These are phyloP conservation scores for Diplosphaera chodatii DNA, from an alignment of 139 green algal genomes.

Conservation along the genomic window DNA sequence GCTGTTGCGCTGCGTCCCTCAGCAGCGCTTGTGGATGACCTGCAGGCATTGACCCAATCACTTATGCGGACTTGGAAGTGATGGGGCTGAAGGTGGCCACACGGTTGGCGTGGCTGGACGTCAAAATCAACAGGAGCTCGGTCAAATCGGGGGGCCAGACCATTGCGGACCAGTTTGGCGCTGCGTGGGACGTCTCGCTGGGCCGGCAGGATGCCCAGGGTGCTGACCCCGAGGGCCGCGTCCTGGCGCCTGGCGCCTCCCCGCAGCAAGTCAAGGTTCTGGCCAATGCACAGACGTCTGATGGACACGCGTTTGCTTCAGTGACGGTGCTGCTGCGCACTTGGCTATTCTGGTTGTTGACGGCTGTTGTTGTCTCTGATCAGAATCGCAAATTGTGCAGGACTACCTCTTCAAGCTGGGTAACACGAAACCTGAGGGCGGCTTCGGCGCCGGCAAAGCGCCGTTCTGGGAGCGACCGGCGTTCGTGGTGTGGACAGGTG, in stretches of 20 bases:
- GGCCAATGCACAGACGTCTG: too few species aligned
- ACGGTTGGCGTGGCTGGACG: constrained; percentile 20
- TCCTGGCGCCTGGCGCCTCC: constrained; percentile 30
- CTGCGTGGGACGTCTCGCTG: constrained; percentile 31
- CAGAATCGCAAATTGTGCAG: too few species aligned
- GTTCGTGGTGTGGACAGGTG: constrained; percentile 51
- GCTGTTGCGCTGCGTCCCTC: too few species aligned
- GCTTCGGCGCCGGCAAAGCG: constrained; percentile 46
- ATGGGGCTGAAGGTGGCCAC: constrained; percentile 37
- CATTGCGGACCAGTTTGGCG: constrained; percentile 39
- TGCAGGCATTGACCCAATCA: constrained; percentile 45
- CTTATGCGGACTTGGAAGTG: constrained; percentile 57
- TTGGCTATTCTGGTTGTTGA: too few species aligned
- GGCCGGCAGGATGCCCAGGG: constrained; percentile 50
- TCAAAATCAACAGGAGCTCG: constrained; percentile 27
- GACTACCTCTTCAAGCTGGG: constrained; percentile 34
- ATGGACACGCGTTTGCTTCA: too few species aligned
- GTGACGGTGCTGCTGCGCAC: too few species aligned
- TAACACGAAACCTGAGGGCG: constrained; percentile 14
- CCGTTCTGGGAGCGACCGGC: constrained; percentile 62
- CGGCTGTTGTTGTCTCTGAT: too few species aligned
- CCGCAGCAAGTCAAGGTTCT: constrained; percentile 45
- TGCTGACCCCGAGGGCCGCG: constrained; percentile 18
- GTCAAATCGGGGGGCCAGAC: constrained; percentile 20
- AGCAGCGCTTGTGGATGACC: too few species aligned